phyloP scores from a whole-genome alignment of 1,284 basidiomycete species.

The Naganishia liquefaciens region DNA sequence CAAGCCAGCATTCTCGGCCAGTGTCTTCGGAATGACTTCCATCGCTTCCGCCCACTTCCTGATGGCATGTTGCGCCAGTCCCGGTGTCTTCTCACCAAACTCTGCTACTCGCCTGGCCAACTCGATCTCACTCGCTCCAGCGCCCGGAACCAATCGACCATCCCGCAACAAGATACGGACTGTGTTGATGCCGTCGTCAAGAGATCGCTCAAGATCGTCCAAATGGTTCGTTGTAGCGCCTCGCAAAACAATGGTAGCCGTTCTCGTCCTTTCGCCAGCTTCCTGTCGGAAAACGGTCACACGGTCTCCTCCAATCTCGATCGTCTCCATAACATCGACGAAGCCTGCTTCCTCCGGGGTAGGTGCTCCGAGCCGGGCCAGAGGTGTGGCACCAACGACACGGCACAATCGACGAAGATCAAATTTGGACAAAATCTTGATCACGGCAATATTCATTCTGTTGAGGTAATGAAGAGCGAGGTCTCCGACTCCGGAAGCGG shows the following conservation, averaged over 20 bases:
- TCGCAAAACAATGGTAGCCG: slow-evolving; percentile 91
- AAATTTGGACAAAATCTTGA: slow-evolving; percentile 98
- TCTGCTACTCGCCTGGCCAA: slow-evolving; percentile 78
- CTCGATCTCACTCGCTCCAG: slow-evolving; percentile 91
- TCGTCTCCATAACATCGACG: slow-evolving; percentile 91
- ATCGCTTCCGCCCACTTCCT: slow-evolving; percentile 85
- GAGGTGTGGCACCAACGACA: slow-evolving; percentile 92
- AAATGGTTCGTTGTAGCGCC: slow-evolving; percentile 93
- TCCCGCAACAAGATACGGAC: slow-evolving; percentile 93
- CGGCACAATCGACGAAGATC: slow-evolving; percentile 91
- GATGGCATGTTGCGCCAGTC: slow-evolving; percentile 91
- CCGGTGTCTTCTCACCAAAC: slow-evolving; percentile 85
- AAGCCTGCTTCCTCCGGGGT: slow-evolving; percentile 94
- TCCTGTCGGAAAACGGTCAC: slow-evolving; percentile 92
- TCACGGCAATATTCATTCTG: slow-evolving; percentile 86
- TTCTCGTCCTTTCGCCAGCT: slow-evolving; percentile 74
- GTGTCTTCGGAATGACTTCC: slow-evolving; percentile 87
- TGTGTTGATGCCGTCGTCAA: slow-evolving; percentile 97
- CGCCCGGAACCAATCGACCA: slow-evolving; percentile 85
- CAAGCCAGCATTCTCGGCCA: slow-evolving; percentile 95
- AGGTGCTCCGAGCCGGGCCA: slow-evolving; percentile 92
- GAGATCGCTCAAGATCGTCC: slow-evolving; percentile 92
- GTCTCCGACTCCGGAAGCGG: slow-evolving; percentile 89
- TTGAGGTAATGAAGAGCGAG: slow-evolving; percentile 97
- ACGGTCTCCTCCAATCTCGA: slow-evolving; percentile 95